Percentiles rank a stretch among this genome's conserved stretches.
These are phyloP conservation scores for Azolla pinnata DNA, from an alignment of 75 land plant genomes.

Conservation along the genomic window DNA sequence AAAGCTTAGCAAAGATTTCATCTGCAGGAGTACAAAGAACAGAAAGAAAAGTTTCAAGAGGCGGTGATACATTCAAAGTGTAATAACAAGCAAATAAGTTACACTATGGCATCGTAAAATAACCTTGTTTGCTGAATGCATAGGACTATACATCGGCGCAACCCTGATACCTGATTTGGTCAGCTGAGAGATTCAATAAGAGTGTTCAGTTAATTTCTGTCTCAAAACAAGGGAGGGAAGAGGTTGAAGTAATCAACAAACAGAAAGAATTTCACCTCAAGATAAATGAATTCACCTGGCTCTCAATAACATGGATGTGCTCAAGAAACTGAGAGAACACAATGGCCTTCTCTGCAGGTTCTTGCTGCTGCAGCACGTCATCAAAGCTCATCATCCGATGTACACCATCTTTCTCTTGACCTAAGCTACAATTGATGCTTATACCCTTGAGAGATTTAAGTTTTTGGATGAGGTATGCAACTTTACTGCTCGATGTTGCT, in stretches of 20 bases:
- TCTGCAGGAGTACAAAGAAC: slow-evolving; percentile 30
- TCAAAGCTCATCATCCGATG: background rate
- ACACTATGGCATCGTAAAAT: too few relatives aligned
- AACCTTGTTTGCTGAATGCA: slow-evolving; percentile 80
- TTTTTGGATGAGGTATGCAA: slow-evolving; percentile 59
- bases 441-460: slow-evolving; percentile 38
- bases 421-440: background rate
- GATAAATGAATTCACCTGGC: slow-evolving; percentile 47
- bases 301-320: slow-evolving; percentile 90
- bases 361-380: background rate
- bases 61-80: too few relatives aligned
- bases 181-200: slow-evolving; percentile 60
- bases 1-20: slow-evolving; percentile 67
- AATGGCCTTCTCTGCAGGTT: slow-evolving; percentile 56
- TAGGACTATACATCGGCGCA: slow-evolving; percentile 94
- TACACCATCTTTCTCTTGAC: background rate
- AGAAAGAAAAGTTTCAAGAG: too few relatives aligned
- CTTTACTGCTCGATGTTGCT: slow-evolving; percentile 93
- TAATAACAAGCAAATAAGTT: too few relatives aligned
- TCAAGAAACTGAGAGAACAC: slow-evolving; percentile 97
- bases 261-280: too few relatives aligned
- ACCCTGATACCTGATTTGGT: slow-evolving; percentile 59
- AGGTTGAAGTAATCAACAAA: too few relatives aligned
- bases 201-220: too few relatives aligned
- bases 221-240: too few relatives aligned